A percentile compares a stretch with the other conserved stretches of the same genome.
Conservation (phyloP, 2,329 filamentous ascomycete genomes). For the Aspergillus sp. region DNA sequence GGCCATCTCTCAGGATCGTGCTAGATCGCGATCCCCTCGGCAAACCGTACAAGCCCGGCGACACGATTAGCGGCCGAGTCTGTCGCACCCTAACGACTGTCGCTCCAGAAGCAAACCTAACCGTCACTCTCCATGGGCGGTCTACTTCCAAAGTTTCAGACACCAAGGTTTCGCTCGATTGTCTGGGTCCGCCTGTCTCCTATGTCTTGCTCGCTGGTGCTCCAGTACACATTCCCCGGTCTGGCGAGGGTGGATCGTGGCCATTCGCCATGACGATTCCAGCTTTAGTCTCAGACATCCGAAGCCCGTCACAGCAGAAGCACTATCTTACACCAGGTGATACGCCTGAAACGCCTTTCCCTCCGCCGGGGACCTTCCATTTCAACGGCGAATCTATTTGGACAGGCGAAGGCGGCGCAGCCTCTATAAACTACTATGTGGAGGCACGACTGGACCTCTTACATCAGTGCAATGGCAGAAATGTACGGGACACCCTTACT, state of each 20-base stretch:
- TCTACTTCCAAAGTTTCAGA: neutral
- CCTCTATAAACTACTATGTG: neutral
- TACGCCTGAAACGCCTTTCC: neutral
- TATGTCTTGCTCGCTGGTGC: neutral
- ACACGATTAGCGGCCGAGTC: slow-evolving; percentile 1
- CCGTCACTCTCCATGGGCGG: neutral
- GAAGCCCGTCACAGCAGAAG: neutral
- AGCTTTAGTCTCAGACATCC: neutral
- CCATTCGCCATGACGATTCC: slow-evolving; percentile 4
- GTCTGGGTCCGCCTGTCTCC: neutral
- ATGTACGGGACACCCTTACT: neutral
- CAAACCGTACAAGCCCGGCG: neutral
- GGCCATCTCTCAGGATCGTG: neutral
- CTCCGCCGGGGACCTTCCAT: neutral
- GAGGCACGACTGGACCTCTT: neutral
- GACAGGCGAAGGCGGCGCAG: neutral
- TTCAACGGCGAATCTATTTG: neutral
- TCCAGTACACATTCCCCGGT: slow-evolving; percentile 4
- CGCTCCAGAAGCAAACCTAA: neutral
- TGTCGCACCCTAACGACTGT: neutral
- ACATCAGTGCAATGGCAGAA: neutral
- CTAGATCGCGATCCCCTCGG: neutral
- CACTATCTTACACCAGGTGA: neutral
- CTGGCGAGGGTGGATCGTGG: neutral
- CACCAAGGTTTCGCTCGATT: neutral